Evolutionary conservation across 768 basidiomycete genomes (phyloP).

Genomic region (Strobilomyces echinocephalus): DNA sequence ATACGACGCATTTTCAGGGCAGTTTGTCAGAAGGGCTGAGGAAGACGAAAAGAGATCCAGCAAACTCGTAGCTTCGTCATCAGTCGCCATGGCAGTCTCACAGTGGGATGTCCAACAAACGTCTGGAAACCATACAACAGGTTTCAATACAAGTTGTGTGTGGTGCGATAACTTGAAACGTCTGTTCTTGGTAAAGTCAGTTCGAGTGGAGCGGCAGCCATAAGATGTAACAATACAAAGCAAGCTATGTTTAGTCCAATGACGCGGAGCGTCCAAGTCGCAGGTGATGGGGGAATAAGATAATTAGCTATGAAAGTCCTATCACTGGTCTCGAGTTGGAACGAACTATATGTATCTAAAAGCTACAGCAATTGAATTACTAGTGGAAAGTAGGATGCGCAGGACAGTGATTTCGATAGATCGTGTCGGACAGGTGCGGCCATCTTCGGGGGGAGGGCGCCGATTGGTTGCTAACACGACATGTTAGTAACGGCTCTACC

Average conservation of each 20-base stretch:
- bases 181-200: not conserved
- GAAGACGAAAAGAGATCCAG: slow-evolving; percentile 25
- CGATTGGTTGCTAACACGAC: slow-evolving; percentile 17
- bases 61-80: slow-evolving; percentile 22
- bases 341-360: slow-evolving; percentile 2
- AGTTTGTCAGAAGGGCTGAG: slow-evolving; percentile 6
- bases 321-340: not conserved
- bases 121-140: not conserved
- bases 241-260: not conserved
- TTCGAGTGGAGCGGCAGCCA: not conserved
- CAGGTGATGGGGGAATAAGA: not conserved
- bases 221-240: slow-evolving; percentile 13
- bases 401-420: slow-evolving; percentile 1
- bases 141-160: not conserved
- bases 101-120: not conserved
- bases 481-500: slow-evolving; percentile 11
- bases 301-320: not conserved
- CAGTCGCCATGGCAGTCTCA: slow-evolving; percentile 17
- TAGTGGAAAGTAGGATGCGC: slow-evolving; percentile 1
- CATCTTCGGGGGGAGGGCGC: not conserved
- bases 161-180: not conserved
- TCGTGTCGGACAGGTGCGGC: not conserved
- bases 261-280: not conserved
- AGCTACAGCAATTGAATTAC: slow-evolving; percentile 16
- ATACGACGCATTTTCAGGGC: slow-evolving; percentile 41